phyloP scores from a whole-genome alignment of 345 rosid species.

The Erucastrum elatum region DNA sequence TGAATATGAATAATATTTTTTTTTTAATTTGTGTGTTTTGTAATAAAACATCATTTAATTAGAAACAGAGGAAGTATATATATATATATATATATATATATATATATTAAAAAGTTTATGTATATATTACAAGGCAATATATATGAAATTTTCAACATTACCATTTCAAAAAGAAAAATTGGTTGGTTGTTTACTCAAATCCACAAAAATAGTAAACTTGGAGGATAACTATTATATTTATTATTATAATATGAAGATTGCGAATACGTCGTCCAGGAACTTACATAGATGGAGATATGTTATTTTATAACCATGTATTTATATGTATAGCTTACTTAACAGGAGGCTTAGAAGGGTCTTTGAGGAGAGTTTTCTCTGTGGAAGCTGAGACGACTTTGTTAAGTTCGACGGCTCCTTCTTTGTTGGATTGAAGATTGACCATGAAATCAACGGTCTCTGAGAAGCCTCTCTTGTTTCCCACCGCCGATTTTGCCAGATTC shows the following conservation, averaged over 20 bases:
- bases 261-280: conserved; percentile 3
- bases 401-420: conserved; percentile 41
- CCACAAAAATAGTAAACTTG: background rate
- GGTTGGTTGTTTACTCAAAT: conserved; percentile 3
- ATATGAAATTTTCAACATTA: background rate
- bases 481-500: conserved; percentile 30
- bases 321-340: conserved; percentile 56
- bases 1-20: no score
- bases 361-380: conserved; percentile 31
- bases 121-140: no score
- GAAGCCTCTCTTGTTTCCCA: conserved; percentile 66
- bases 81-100: no score
- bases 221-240: conserved; percentile 3
- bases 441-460: conserved; percentile 73
- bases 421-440: conserved; percentile 55
- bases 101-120: no score
- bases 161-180: background rate
- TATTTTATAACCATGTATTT: background rate
- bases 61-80: no score
- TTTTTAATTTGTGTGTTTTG: no score
- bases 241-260: background rate
- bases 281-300: background rate
- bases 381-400: conserved; percentile 16
- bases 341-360: conserved; percentile 61
- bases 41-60: no score